A percentile compares a stretch with the other conserved stretches of the same genome.
These are phyloP conservation scores for Paramecium biaurelia DNA, from an alignment of 73 alveolate genomes.

Conservation along the genomic window DNA sequence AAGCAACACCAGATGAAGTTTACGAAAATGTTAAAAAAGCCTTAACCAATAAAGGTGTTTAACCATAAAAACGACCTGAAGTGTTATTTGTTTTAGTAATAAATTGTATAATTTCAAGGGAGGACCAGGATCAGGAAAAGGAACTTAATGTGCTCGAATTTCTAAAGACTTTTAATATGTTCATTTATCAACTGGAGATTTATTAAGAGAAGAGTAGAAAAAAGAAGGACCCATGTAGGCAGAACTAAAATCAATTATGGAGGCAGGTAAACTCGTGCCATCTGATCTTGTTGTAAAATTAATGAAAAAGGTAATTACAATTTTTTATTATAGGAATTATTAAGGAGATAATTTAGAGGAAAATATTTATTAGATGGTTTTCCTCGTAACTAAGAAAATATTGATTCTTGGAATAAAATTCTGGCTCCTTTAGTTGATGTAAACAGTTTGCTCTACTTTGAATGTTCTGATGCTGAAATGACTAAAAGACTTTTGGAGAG, in stretches of 20 bases:
- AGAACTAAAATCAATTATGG: constrained; percentile 66
- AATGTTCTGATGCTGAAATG: constrained; percentile 91
- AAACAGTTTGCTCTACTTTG: constrained; percentile 79
- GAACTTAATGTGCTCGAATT: constrained; percentile 89
- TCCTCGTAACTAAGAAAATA: constrained; percentile 87
- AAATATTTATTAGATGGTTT: constrained; percentile 75
- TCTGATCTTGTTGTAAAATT: constrained; percentile 53
- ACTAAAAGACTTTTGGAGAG: constrained; percentile 90
- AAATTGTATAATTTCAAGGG: background rate
- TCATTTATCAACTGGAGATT: constrained; percentile 87
- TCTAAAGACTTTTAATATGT: constrained; percentile 71
- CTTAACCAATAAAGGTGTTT: background rate
- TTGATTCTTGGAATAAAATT: constrained; percentile 79
- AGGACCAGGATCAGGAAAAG: constrained; percentile 96
- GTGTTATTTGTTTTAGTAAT: constrained; percentile 62
- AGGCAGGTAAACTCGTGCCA: constrained; percentile 81
- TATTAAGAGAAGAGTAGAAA: constrained; percentile 75
- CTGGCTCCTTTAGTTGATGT: constrained; percentile 66
- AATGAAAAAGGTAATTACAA: background rate
- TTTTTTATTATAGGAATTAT: background rate
- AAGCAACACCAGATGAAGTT: constrained; percentile 82
- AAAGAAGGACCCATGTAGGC: constrained; percentile 63
- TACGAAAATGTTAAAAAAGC: constrained; percentile 76
- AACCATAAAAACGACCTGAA: constrained; percentile 47
- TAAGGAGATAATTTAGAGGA: background rate